Conservation (phyloP, 257 asterid species). For the Rehmannia glutinosa region DNA sequence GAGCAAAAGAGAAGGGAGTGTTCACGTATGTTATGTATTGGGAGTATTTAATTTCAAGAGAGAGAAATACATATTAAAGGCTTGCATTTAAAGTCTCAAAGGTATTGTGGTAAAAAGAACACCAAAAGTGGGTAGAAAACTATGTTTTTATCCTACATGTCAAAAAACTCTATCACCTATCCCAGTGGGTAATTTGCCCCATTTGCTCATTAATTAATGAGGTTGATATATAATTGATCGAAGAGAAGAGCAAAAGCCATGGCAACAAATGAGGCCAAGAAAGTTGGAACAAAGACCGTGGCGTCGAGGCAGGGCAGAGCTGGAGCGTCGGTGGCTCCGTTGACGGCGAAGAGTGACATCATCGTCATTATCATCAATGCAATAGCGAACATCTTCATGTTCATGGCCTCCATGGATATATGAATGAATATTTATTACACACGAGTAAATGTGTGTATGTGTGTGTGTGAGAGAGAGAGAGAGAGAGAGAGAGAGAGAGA, state of each 20-base stretch:
- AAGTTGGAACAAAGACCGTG: conserved; percentile 4
- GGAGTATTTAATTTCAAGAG: too few relatives aligned
- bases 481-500: neutral
- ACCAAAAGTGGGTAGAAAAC: too few relatives aligned
- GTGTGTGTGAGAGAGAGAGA: conserved; percentile 4
- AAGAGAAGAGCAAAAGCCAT: conserved; percentile 17
- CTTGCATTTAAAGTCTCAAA: too few relatives aligned
- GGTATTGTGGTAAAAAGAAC: too few relatives aligned
- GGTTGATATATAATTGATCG: neutral
- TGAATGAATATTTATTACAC: neutral
- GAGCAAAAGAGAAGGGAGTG: too few relatives aligned
- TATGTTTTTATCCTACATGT: too few relatives aligned
- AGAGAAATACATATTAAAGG: too few relatives aligned
- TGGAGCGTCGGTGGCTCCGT: conserved; percentile 11
- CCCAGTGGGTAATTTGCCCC: too few relatives aligned
- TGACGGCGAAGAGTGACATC: conserved; percentile 5
- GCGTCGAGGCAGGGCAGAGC: conserved; percentile 6
- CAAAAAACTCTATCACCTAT: too few relatives aligned
- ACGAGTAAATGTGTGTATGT: neutral
- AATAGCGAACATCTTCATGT: conserved; percentile 10
- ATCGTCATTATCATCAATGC: conserved; percentile 12
- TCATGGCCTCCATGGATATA: conserved; percentile 31
- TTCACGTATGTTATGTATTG: too few relatives aligned
- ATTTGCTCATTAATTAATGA: too few relatives aligned
- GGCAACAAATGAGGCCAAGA: conserved; percentile 8